A percentile compares a stretch with the other conserved stretches of the same genome.
phyloP scores from a whole-genome alignment of 495 filamentous ascomycete species.

The Xylaria telfairii region DNA sequence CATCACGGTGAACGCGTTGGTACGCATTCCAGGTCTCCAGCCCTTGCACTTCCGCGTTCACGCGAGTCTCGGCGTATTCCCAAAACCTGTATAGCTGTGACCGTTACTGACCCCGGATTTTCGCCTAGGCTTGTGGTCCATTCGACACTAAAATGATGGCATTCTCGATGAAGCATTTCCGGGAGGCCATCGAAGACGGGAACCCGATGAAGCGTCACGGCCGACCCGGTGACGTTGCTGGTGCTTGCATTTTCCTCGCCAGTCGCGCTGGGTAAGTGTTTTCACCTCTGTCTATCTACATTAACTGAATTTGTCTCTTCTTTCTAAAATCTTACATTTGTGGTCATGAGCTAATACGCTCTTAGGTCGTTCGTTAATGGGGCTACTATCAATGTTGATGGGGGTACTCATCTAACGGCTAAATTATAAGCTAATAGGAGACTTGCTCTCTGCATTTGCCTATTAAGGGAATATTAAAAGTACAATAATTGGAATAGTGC shows the following conservation, averaged over 20 bases:
- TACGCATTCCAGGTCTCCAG: not conserved
- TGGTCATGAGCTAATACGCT: constrained; percentile 3
- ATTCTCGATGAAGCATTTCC: constrained; percentile 65
- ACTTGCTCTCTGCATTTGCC: not conserved
- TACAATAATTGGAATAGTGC: not conserved
- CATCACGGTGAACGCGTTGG: constrained; percentile 71
- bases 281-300: not conserved
- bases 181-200: constrained; percentile 65
- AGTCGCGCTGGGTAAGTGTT: constrained; percentile 65
- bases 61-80: not conserved
- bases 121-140: constrained; percentile 67
- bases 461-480: not conserved
- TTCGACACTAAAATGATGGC: constrained; percentile 89
- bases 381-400: constrained; percentile 76
- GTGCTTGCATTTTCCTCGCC: constrained; percentile 75
- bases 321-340: no score
- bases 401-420: constrained; percentile 53
- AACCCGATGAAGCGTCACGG: constrained; percentile 79
- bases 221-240: constrained; percentile 73
- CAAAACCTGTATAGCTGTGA: not conserved
- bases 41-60: not conserved
- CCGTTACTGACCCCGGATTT: constrained; percentile 35
- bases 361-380: constrained; percentile 70
- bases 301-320: no score
- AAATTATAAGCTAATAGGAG: constrained; percentile 38